Evolutionary conservation across 306 rosid species (phyloP).

Genomic region (Castanea mollissima): DNA sequence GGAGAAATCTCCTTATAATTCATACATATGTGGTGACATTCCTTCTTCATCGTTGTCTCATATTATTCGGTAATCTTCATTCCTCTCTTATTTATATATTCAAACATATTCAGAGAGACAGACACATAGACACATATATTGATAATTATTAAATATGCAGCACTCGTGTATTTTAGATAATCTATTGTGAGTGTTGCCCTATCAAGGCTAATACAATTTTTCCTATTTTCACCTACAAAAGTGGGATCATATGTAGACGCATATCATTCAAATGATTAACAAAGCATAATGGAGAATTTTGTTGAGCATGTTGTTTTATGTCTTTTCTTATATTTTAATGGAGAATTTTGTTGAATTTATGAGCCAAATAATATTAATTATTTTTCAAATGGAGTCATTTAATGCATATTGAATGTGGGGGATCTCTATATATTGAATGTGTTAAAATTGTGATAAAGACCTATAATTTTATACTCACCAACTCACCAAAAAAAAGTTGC

Average conservation of each 20-base stretch:
- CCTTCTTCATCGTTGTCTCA: conserved; percentile 53
- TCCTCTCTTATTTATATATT: conserved; percentile 13
- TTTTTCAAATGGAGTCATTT: not conserved
- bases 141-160: not conserved
- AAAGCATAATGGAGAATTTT: not conserved
- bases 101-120: not conserved
- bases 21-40: conserved; percentile 32
- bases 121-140: not conserved
- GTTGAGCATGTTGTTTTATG: not conserved
- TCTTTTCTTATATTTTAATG: not conserved
- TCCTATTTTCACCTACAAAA: not conserved
- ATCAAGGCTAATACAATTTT: not conserved
- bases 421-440: not conserved
- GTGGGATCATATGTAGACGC: not conserved
- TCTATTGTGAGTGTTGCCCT: not conserved
- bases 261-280: not conserved
- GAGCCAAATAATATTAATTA: not conserved
- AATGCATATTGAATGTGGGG: too few species aligned
- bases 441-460: not conserved
- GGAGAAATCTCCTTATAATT: conserved; percentile 45
- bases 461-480: too few species aligned
- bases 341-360: not conserved
- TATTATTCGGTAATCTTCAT: conserved; percentile 52
- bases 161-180: not conserved
- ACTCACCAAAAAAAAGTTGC: too few species aligned